phyloP scores from a whole-genome alignment of 257 asterid genomes.

The Nicotiana sylvestris region DNA sequence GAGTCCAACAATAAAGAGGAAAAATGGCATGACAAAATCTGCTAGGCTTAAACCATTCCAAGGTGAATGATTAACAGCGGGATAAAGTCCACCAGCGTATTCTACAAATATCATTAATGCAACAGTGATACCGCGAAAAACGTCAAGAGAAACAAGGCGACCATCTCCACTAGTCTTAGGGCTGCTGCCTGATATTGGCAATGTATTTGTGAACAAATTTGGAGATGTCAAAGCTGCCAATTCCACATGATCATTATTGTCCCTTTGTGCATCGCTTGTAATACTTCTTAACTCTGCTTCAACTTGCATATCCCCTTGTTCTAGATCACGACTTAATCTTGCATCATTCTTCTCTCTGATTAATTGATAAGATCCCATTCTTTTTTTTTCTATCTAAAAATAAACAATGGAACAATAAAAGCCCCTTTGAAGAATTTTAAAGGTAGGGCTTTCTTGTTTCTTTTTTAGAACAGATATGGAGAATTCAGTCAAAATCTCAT shows the following conservation, averaged over 20 bases:
- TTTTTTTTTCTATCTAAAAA: background rate
- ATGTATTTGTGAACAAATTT: background rate
- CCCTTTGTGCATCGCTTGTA: background rate
- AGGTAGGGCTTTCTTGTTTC: too few species aligned
- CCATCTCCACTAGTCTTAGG: background rate
- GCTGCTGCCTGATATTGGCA: background rate
- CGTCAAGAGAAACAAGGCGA: constrained; percentile 49
- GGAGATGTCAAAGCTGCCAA: background rate
- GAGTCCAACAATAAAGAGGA: constrained; percentile 65
- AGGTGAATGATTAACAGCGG: constrained; percentile 62
- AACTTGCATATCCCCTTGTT: background rate
- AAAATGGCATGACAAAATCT: constrained; percentile 71
- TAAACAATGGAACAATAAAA: too few species aligned
- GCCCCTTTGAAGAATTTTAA: too few species aligned
- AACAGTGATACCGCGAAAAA: constrained; percentile 51
- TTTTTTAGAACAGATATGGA: background rate
- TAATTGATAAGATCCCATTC: background rate
- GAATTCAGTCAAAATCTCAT: background rate
- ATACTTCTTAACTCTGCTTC: background rate
- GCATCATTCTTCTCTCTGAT: background rate
- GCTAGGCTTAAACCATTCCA: constrained; percentile 71
- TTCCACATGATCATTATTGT: background rate
- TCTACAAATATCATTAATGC: constrained; percentile 60
- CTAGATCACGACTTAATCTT: background rate
- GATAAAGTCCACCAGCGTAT: constrained; percentile 52